Conservation (phyloP, 306 rosid genomes). For the Senna siamea region DNA sequence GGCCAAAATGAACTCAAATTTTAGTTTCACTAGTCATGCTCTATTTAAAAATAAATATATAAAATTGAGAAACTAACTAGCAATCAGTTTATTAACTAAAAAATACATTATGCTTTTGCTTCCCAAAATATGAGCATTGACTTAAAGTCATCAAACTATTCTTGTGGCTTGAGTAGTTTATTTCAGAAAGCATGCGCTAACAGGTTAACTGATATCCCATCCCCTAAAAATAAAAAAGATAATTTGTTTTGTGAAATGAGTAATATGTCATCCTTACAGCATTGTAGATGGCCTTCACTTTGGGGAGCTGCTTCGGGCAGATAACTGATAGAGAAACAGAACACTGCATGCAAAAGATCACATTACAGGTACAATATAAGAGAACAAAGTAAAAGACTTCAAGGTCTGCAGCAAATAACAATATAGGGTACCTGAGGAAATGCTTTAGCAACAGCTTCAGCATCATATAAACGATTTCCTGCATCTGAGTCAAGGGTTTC, state of each 20-base stretch:
- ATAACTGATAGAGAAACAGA: slow-evolving; percentile 83
- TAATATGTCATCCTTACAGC: slow-evolving; percentile 59
- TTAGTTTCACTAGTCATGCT: not conserved
- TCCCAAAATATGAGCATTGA: not conserved
- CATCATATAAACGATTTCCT: slow-evolving; percentile 75
- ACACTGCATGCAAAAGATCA: slow-evolving; percentile 65
- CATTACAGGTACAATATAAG: slow-evolving; percentile 27
- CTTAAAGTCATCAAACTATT: not conserved
- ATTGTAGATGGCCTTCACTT: slow-evolving; percentile 72
- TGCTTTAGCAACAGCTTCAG: slow-evolving; percentile 90
- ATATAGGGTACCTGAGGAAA: slow-evolving; percentile 68
- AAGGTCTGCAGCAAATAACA: slow-evolving; percentile 22
- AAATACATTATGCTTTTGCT: not conserved
- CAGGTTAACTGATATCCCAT: slow-evolving; percentile 4
- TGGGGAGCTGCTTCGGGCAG: slow-evolving; percentile 93
- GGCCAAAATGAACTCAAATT: slow-evolving; percentile 36
- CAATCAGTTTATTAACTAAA: not conserved
- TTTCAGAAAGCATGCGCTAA: slow-evolving; percentile 16
- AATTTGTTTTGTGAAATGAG: slow-evolving; percentile 26
- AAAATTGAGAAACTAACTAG: not conserved
- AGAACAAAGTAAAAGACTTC: not conserved
- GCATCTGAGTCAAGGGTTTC: slow-evolving; percentile 71
- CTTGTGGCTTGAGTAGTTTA: slow-evolving; percentile 11
- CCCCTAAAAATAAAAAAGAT: slow-evolving; percentile 9
- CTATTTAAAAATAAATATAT: slow-evolving; percentile 3